Evolutionary conservation across 2,329 filamentous ascomycete genomes (phyloP).

Genomic region (Phialocephala sp.): DNA sequence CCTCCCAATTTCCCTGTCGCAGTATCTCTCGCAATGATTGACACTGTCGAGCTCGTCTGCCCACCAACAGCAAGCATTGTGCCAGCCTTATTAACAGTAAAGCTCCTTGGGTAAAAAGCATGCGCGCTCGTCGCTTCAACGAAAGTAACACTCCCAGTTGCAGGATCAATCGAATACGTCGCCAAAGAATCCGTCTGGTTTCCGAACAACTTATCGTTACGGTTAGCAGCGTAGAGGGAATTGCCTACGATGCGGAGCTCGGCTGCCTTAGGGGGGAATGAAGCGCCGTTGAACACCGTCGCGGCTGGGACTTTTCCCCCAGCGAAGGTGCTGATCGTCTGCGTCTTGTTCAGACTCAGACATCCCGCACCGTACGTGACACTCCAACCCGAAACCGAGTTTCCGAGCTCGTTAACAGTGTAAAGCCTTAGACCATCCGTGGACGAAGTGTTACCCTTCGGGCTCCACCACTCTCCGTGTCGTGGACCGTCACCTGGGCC

Average conservation of each 20-base stretch:
- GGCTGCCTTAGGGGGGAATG: slow-evolving; percentile 50
- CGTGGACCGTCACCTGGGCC: slow-evolving; percentile 53
- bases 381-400: slow-evolving; percentile 44
- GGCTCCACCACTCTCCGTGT: slow-evolving; percentile 53
- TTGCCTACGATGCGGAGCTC: slow-evolving; percentile 58
- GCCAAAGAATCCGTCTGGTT: slow-evolving; percentile 49
- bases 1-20: slow-evolving; percentile 46
- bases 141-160: slow-evolving; percentile 46
- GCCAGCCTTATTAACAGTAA: slow-evolving; percentile 49
- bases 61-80: slow-evolving; percentile 50
- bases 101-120: slow-evolving; percentile 51
- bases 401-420: slow-evolving; percentile 51
- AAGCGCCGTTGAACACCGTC: slow-evolving; percentile 30
- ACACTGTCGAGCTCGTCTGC: slow-evolving; percentile 47
- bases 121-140: slow-evolving; percentile 48
- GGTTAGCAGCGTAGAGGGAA: slow-evolving; percentile 66
- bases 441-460: slow-evolving; percentile 34
- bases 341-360: slow-evolving; percentile 51
- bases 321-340: slow-evolving; percentile 50
- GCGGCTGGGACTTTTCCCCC: slow-evolving; percentile 42
- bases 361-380: slow-evolving; percentile 47
- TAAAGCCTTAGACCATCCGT: slow-evolving; percentile 36
- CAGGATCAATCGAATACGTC: slow-evolving; percentile 41
- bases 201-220: slow-evolving; percentile 62
- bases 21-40: slow-evolving; percentile 47